Evolutionary conservation across 1,139 yeast genomes (phyloP), one percentile per base, ranked within the genome.

Genomic region (Lodderomyces elongisporus): DNA sequence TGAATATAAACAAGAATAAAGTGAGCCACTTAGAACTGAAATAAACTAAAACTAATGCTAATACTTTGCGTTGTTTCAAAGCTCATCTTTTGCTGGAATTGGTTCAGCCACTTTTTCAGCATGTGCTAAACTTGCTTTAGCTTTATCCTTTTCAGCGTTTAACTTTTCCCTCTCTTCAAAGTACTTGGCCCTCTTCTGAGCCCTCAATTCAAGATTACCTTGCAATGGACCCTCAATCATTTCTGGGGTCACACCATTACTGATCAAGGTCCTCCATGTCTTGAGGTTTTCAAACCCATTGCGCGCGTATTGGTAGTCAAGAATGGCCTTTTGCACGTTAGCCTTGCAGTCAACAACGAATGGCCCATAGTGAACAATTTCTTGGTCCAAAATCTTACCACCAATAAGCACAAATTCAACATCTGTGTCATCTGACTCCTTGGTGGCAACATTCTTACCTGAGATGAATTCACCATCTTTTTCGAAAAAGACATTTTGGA

Each of bases 321-420:
- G 50, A 49, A 83, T 78, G 0, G 87, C 93, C 49, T 80, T 62
- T 45, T 73, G 70, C 41, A 85, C 79, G 46, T 74, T 74, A 33
- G 73, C 78, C 38, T 66, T 64, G 14, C 80, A 62, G 7, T 80
- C 74, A 40, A 85, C 91, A 12, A 83, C 94, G 54, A 85, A 87
- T 14, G 96, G 96, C 9, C 96, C 96, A 51, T 87, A 84, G 54
- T 88, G 95, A 25, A 85, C 85, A 35, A 83, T 71, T 13, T 77
- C 74, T 60, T 88, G 96, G 47, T 85, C 74, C 40, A 87, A 65
- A 27, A 75, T 73, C 55, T 85, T 63, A 33, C 96, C 96, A 23
- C 89, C 95, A 41, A 87, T 64, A 22, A 88, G 47, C 4, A 84
- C 77, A 47, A 88, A 78, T 42, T 76, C 73, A 2, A 78, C 58